Percentiles rank a stretch among this genome's conserved stretches.
These are phyloP conservation scores for Blastobotrys mokoenaii DNA, from an alignment of 805 yeast genomes.

Conservation along the genomic window DNA sequence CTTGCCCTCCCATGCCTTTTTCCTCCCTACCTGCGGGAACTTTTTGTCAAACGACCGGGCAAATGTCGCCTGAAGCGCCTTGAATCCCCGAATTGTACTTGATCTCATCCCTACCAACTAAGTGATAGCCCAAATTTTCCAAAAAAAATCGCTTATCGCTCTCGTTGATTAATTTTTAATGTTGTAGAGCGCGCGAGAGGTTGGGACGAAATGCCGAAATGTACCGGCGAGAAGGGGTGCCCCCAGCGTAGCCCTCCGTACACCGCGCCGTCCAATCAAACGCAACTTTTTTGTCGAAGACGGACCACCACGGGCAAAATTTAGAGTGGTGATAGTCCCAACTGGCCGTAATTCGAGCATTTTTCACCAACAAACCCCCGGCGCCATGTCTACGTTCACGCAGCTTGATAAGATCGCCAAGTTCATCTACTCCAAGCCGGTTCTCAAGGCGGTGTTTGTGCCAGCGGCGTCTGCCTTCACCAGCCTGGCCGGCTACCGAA, in stretches of 20 bases:
- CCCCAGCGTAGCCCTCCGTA: no score
- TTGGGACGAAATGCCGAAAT: no score
- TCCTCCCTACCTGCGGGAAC: slow-evolving; percentile 30
- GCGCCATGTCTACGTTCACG: slow-evolving; percentile 29
- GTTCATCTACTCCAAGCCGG: slow-evolving; percentile 71
- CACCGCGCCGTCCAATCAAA: background rate
- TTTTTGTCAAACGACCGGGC: slow-evolving; percentile 32
- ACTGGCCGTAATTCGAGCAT: background rate
- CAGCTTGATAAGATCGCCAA: slow-evolving; percentile 42
- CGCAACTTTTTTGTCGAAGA: background rate
- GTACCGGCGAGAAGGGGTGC: no score
- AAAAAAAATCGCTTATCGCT: no score
- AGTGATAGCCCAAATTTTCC: no score
- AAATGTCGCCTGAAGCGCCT: no score
- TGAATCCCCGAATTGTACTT: no score
- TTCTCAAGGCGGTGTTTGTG: slow-evolving; percentile 61
- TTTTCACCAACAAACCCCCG: background rate
- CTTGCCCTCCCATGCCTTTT: slow-evolving; percentile 67
- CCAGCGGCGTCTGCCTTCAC: slow-evolving; percentile 75
- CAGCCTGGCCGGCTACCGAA: slow-evolving; percentile 83
- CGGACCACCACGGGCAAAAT: background rate
- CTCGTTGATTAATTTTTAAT: background rate
- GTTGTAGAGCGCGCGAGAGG: background rate
- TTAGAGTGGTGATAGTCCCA: no score
- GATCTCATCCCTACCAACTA: no score